Percentiles rank a stretch among this genome's conserved stretches.
phyloP scores from a whole-genome alignment of 805 yeast genomes.

The Zygotorulaspora sp. region DNA sequence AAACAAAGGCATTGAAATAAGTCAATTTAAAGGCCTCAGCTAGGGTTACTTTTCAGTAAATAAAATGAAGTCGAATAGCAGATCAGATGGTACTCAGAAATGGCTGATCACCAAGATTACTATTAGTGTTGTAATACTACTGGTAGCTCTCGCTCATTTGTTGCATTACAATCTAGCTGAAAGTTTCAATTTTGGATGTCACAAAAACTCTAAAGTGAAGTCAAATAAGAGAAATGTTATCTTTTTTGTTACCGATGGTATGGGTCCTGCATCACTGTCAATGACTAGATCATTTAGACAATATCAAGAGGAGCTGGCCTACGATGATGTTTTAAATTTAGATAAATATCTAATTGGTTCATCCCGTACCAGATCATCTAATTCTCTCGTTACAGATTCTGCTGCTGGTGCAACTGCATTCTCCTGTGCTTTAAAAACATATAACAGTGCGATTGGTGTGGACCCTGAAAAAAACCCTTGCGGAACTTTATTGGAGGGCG shows the following conservation, averaged over 20 bases:
- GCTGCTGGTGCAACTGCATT: slow-evolving; percentile 98
- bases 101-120: background rate
- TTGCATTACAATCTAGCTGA: background rate
- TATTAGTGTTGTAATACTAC: background rate
- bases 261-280: slow-evolving; percentile 86
- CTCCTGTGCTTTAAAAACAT: slow-evolving; percentile 75
- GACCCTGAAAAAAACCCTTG: slow-evolving; percentile 64
- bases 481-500: slow-evolving; percentile 84
- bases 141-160: slow-evolving; percentile 1
- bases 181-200: slow-evolving; percentile 3
- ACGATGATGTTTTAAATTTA: slow-evolving; percentile 52
- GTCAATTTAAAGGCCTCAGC: too few species aligned
- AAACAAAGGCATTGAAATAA: too few species aligned
- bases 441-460: slow-evolving; percentile 92
- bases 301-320: slow-evolving; percentile 39
- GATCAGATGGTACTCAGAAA: too few species aligned
- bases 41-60: too few species aligned
- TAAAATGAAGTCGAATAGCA: too few species aligned
- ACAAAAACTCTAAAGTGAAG: background rate
- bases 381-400: slow-evolving; percentile 81
- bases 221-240: slow-evolving; percentile 64
- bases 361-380: slow-evolving; percentile 75
- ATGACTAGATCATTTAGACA: slow-evolving; percentile 75
- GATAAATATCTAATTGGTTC: slow-evolving; percentile 76
- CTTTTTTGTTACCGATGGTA: slow-evolving; percentile 91